These are phyloP conservation scores for Ceratocystis albifundus DNA, from an alignment of 2,329 filamentous ascomycete genomes.

Conservation along the genomic window DNA sequence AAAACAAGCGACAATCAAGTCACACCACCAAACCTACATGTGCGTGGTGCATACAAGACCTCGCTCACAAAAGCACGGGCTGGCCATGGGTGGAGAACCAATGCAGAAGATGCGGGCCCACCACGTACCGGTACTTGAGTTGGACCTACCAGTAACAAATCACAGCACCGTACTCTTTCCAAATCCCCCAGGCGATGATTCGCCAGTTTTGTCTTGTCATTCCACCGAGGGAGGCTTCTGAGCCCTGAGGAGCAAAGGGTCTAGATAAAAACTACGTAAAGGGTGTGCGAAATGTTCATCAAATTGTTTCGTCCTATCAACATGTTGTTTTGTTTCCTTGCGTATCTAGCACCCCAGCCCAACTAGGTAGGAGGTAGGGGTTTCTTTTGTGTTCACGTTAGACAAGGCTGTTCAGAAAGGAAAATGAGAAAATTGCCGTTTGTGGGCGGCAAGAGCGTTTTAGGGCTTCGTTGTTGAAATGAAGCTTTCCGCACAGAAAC, in stretches of 20 bases:
- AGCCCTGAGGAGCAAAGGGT: no score
- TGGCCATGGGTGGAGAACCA: constrained; percentile 1
- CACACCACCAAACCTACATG: constrained; percentile 20
- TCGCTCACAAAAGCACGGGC: constrained; percentile 10
- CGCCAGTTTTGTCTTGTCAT: background rate
- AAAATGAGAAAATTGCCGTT: background rate
- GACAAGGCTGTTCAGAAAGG: background rate
- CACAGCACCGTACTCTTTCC: no score
- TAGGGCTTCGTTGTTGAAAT: background rate
- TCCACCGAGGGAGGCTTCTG: no score
- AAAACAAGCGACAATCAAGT: constrained; percentile 16
- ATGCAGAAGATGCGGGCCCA: background rate
- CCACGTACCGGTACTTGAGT: background rate
- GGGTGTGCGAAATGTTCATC: background rate
- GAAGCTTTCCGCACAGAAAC: background rate
- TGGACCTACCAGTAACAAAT: background rate
- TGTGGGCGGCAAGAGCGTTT: constrained; percentile 5
- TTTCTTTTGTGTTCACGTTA: constrained; percentile 5
- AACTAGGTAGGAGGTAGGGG: constrained; percentile 6
- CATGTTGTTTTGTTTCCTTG: background rate
- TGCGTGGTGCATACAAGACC: constrained; percentile 13
- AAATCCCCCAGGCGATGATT: background rate
- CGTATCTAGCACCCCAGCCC: background rate
- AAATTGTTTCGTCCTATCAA: background rate
- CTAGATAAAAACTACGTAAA: no score